phyloP scores from a whole-genome alignment of 2,329 filamentous ascomycete genomes.

The Mycosphaerella sp. region DNA sequence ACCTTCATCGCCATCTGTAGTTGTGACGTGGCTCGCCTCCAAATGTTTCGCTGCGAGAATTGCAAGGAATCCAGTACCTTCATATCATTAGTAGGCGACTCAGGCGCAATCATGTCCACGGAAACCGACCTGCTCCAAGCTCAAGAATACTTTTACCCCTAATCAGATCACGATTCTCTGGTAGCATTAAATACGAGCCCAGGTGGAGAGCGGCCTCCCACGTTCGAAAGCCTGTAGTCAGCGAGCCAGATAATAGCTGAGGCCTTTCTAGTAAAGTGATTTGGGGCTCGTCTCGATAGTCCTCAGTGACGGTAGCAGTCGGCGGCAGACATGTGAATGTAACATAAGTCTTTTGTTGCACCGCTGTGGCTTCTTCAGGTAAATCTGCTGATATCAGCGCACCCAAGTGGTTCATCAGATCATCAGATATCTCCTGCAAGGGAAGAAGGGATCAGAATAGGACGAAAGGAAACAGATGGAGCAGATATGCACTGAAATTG shows the following conservation, averaged over 20 bases:
- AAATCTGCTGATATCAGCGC: constrained; percentile 58
- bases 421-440: constrained; percentile 71
- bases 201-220: constrained; percentile 77
- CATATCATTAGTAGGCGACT: not conserved
- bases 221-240: constrained; percentile 70
- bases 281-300: constrained; percentile 25
- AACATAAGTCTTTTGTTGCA: constrained; percentile 68
- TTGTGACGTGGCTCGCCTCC: constrained; percentile 53
- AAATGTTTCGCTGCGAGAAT: constrained; percentile 67
- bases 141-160: constrained; percentile 58
- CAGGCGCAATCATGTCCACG: not conserved
- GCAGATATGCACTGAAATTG: constrained; percentile 11
- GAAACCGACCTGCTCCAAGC: constrained; percentile 53
- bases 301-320: constrained; percentile 8
- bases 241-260: constrained; percentile 61
- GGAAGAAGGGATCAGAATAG: constrained; percentile 22
- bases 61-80: constrained; percentile 64
- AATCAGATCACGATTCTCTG: constrained; percentile 45
- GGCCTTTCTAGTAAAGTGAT: constrained; percentile 64
- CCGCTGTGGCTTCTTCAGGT: constrained; percentile 58
- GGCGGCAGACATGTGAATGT: constrained; percentile 53
- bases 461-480: constrained; percentile 10
- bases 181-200: constrained; percentile 58
- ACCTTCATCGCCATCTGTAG: constrained; percentile 68
- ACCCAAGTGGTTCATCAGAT: constrained; percentile 65